Evolutionary conservation across 1,139 yeast species (phyloP).

Genomic region (Kluyveromyces sp.): DNA sequence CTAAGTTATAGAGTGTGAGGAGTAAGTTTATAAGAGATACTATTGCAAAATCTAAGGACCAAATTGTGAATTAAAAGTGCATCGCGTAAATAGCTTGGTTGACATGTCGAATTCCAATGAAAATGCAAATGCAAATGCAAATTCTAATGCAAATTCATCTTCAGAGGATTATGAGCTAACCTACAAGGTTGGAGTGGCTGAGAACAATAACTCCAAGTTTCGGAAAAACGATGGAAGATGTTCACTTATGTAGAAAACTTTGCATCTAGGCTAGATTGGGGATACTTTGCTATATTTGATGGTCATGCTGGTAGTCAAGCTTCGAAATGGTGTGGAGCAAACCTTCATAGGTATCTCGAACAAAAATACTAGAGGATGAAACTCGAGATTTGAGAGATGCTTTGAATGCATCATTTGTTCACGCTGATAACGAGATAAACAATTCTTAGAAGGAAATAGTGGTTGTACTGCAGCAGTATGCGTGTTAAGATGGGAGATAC

Average conservation of each 20-base stretch:
- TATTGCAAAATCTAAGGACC: too few species aligned
- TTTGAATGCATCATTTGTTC: conserved; percentile 53
- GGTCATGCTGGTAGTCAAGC: conserved; percentile 96
- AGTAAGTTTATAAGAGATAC: too few species aligned
- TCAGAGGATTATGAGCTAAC: conserved; percentile 39
- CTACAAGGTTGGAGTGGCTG: conserved; percentile 81
- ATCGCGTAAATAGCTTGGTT: too few species aligned
- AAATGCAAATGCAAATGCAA: too few species aligned
- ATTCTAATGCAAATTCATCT: neutral
- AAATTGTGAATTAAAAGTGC: too few species aligned
- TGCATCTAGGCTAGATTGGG: conserved; percentile 86
- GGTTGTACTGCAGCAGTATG: conserved; percentile 98
- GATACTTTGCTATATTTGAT: conserved; percentile 91
- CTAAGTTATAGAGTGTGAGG: too few species aligned
- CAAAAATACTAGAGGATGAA: conserved; percentile 30
- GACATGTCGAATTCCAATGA: too few species aligned
- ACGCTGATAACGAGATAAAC: conserved; percentile 66
- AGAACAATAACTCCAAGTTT: conserved; percentile 72
- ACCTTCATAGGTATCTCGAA: conserved; percentile 49
- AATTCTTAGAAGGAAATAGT: conserved; percentile 53
- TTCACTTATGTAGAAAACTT: conserved; percentile 90
- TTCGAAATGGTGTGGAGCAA: conserved; percentile 93
- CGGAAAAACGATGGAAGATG: conserved; percentile 94
- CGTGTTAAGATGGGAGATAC: conserved; percentile 75
- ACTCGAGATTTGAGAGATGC: conserved; percentile 48